Percentiles rank a stretch among this genome's conserved stretches.
phyloP scores from a whole-genome alignment of 345 rosid species.

The Bretschneidera sinensis region DNA sequence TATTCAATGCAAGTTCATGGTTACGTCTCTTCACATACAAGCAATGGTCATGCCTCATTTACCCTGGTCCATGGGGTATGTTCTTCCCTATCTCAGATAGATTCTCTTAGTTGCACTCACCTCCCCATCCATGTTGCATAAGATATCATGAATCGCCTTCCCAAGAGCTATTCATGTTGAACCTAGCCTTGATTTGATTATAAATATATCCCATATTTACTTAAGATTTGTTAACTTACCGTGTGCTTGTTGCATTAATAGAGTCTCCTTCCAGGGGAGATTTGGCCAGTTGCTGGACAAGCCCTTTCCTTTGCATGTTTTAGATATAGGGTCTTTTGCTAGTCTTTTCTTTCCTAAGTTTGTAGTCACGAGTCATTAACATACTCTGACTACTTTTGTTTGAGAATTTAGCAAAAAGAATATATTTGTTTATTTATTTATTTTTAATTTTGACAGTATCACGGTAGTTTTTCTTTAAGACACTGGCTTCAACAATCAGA shows the following conservation, averaged over 20 bases:
- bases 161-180: not conserved
- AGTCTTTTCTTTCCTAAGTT: not conserved
- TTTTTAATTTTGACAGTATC: slow-evolving; percentile 48
- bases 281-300: no score
- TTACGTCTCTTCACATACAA: slow-evolving; percentile 39
- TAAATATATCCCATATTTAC: not conserved
- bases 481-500: slow-evolving; percentile 96
- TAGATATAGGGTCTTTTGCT: no score
- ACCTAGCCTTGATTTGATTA: not conserved
- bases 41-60: slow-evolving; percentile 42
- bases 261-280: not conserved
- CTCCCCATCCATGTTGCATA: not conserved
- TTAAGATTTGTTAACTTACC: not conserved
- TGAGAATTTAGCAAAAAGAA: not conserved
- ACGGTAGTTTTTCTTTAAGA: slow-evolving; percentile 89
- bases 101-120: not conserved
- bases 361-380: not conserved
- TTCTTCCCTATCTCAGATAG: slow-evolving; percentile 8
- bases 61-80: slow-evolving; percentile 84
- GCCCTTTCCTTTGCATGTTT: no score
- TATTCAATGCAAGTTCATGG: slow-evolving; percentile 98
- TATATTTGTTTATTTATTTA: not conserved
- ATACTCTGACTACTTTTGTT: not conserved
- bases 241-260: not conserved
- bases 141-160: not conserved